Evolutionary conservation across 2,329 filamentous ascomycete species (phyloP).

Genomic region (Aspergillus calidoustus): DNA sequence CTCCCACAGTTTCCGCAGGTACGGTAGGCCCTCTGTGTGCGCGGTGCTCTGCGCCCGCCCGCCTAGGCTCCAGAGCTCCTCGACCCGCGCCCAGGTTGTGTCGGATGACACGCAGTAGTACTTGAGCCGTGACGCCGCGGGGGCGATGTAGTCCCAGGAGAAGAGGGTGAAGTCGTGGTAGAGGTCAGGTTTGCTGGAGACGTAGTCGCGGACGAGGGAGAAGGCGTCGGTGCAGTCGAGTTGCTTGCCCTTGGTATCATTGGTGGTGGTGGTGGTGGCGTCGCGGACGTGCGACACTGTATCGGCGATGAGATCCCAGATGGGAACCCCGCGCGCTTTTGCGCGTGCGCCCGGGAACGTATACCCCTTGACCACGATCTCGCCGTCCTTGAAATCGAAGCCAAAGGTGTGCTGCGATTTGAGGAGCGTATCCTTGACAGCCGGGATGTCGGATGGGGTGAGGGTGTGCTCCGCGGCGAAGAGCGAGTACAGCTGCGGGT

Average conservation of each 20-base stretch:
- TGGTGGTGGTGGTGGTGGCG: neutral
- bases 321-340: too few relatives aligned
- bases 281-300: too few relatives aligned
- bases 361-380: conserved; percentile 25
- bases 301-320: too few relatives aligned
- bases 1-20: neutral
- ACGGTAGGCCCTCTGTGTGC: neutral
- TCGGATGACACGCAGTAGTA: conserved; percentile 10
- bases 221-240: neutral
- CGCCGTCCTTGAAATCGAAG: conserved; percentile 20
- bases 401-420: conserved; percentile 24
- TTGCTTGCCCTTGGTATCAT: neutral
- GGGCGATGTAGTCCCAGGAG: conserved; percentile 21
- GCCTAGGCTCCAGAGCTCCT: conserved; percentile 17
- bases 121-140: conserved; percentile 17
- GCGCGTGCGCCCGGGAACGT: conserved; percentile 15
- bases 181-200: neutral
- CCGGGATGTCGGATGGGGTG: too few relatives aligned
- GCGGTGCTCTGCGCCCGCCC: neutral
- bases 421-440: neutral
- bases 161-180: conserved; percentile 19
- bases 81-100: conserved; percentile 8
- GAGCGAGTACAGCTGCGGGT: neutral
- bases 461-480: neutral
- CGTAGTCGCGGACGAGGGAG: conserved; percentile 13